These are phyloP conservation scores for Glebionis coronaria DNA, from an alignment of 129 eudicot genomes.

Conservation along the genomic window DNA sequence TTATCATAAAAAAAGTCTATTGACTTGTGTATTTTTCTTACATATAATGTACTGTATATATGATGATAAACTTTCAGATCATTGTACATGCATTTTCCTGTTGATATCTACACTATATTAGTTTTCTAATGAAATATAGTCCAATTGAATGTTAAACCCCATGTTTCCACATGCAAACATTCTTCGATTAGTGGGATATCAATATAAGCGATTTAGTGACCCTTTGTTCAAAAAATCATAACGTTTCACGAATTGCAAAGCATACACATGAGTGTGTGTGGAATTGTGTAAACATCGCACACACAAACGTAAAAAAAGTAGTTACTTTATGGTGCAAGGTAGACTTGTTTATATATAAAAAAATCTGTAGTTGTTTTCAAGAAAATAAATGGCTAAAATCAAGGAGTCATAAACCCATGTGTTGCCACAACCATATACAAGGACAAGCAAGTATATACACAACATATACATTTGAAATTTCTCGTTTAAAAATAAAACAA, in stretches of 20 bases:
- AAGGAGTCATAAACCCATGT: conserved; percentile 42
- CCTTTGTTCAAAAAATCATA: conserved; percentile 32
- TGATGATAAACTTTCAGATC: neutral
- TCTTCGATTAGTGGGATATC: conserved; percentile 27
- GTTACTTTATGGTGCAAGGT: conserved; percentile 42
- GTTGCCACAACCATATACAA: conserved; percentile 26
- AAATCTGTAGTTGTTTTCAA: conserved; percentile 32
- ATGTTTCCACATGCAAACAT: conserved; percentile 17
- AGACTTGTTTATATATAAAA: conserved; percentile 14
- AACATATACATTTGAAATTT: too few relatives aligned
- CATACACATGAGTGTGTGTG: conserved; percentile 28
- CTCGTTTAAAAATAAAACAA: conserved; percentile 39
- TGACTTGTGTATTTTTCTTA: neutral
- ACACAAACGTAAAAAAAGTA: conserved; percentile 43
- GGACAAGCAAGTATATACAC: conserved; percentile 23
- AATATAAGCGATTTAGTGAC: conserved; percentile 26
- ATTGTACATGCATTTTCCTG: too few relatives aligned
- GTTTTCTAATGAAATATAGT: neutral
- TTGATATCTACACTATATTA: too few relatives aligned
- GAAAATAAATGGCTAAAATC: conserved; percentile 35
- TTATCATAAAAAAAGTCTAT: neutral
- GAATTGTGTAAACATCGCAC: conserved; percentile 42
- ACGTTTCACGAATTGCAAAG: conserved; percentile 33
- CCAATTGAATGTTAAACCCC: neutral
- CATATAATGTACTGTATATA: neutral